These are phyloP conservation scores for Eucalyptus cloeziana DNA, from an alignment of 345 rosid genomes.

Conservation along the genomic window DNA sequence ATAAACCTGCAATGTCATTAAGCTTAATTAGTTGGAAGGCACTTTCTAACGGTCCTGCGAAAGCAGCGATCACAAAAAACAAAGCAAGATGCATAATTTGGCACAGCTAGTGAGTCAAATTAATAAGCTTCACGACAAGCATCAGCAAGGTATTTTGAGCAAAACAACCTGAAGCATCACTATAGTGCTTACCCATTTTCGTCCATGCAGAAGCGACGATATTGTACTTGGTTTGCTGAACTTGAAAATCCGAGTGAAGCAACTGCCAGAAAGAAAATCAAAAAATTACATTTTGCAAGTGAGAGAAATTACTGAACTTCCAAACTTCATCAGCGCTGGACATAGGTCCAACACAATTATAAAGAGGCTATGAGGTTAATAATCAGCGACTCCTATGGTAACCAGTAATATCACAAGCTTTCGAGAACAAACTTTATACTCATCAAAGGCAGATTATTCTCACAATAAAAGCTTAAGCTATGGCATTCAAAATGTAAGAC, in stretches of 20 bases:
- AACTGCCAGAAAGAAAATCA: constrained; percentile 14
- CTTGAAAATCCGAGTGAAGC: constrained; percentile 83
- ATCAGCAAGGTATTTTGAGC: not conserved
- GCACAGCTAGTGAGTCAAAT: not conserved
- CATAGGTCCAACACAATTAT: not conserved
- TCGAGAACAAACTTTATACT: not conserved
- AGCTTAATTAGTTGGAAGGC: not conserved
- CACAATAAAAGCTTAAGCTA: not conserved
- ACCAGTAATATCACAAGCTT: not conserved
- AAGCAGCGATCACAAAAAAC: not conserved
- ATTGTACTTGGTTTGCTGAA: constrained; percentile 48
- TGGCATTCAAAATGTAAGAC: not conserved
- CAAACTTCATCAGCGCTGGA: not conserved
- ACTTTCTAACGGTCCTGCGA: not conserved
- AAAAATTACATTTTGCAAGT: not conserved
- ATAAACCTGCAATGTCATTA: constrained; percentile 42
- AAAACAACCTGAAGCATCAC: not conserved
- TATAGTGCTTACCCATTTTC: constrained; percentile 62
- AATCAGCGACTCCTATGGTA: not conserved
- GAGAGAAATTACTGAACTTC: not conserved
- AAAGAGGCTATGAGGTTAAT: not conserved
- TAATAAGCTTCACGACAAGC: not conserved
- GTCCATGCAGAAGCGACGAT: constrained; percentile 50
- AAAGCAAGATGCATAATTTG: not conserved
- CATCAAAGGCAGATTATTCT: not conserved